phyloP scores from a whole-genome alignment of 169 alveolate genomes.

The Blepharisma undulans region DNA sequence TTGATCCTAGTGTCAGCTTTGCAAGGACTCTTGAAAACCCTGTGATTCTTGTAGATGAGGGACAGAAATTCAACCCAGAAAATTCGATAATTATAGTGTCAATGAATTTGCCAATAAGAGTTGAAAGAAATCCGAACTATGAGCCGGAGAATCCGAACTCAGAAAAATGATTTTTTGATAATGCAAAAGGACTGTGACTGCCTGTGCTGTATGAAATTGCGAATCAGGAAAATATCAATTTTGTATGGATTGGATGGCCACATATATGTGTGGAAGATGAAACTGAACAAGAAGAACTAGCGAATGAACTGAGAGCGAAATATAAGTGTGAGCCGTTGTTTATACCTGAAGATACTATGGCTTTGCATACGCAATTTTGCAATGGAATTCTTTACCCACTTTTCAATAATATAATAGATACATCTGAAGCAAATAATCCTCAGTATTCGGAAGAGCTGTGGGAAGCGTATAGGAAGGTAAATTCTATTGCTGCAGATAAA shows the following conservation, averaged over 20 bases:
- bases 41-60: neutral
- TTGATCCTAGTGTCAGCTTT: neutral
- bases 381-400: constrained; percentile 60
- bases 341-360: constrained; percentile 41
- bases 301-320: constrained; percentile 25
- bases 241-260: constrained; percentile 58
- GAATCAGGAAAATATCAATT: neutral
- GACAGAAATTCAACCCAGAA: neutral
- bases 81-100: constrained; percentile 46
- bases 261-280: constrained; percentile 33
- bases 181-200: constrained; percentile 30
- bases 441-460: constrained; percentile 82
- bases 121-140: constrained; percentile 2
- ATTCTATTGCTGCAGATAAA: constrained; percentile 61
- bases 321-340: constrained; percentile 60
- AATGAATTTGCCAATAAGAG: constrained; percentile 47
- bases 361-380: constrained; percentile 45
- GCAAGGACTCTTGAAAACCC: neutral
- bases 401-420: constrained; percentile 76
- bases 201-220: constrained; percentile 21
- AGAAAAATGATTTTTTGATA: constrained; percentile 3
- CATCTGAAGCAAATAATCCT: constrained; percentile 49
- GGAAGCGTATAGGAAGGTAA: constrained; percentile 74
- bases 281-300: constrained; percentile 52
- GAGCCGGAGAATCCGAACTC: neutral